Conservation (phyloP, 2,329 filamentous ascomycete genomes). For the Albophoma yamanashiensis region DNA sequence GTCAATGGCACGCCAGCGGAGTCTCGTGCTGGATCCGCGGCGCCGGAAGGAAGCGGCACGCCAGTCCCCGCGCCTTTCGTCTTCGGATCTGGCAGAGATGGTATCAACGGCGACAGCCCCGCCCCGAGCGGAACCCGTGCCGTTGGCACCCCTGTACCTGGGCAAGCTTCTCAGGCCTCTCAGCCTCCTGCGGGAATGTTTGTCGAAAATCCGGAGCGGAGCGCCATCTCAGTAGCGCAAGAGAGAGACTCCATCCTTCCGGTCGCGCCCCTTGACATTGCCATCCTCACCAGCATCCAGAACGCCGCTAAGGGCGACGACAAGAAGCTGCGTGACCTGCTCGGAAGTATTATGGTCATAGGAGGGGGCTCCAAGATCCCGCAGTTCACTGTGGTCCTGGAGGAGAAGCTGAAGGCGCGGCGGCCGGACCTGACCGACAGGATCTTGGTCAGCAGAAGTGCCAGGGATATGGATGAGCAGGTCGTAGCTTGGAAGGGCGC, state of each 20-base stretch:
- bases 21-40: slow-evolving; percentile 80
- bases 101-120: slow-evolving; percentile 37
- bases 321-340: slow-evolving; percentile 82
- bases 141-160: slow-evolving; percentile 32
- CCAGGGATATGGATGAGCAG: slow-evolving; percentile 89
- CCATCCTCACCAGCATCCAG: slow-evolving; percentile 80
- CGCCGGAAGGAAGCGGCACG: slow-evolving; percentile 64
- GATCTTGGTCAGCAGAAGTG: slow-evolving; percentile 58
- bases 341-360: slow-evolving; percentile 83
- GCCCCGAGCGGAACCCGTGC: slow-evolving; percentile 41
- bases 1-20: slow-evolving; percentile 71
- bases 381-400: slow-evolving; percentile 70
- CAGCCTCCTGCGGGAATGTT: slow-evolving; percentile 34
- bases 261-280: slow-evolving; percentile 72
- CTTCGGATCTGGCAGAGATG: slow-evolving; percentile 39
- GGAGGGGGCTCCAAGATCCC: slow-evolving; percentile 76
- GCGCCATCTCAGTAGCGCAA: slow-evolving; percentile 43
- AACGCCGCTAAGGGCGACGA: slow-evolving; percentile 84
- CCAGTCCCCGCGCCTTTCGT: slow-evolving; percentile 47
- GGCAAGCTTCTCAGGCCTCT: slow-evolving; percentile 16
- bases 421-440: slow-evolving; percentile 49
- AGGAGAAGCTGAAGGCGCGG: slow-evolving; percentile 65
- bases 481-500: slow-evolving; percentile 98
- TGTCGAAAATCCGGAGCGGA: slow-evolving; percentile 40
- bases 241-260: slow-evolving; percentile 76